These are phyloP conservation scores for Ploettnerulaceae sp. DNA, from an alignment of 2,329 filamentous ascomycete genomes.

Conservation along the genomic window DNA sequence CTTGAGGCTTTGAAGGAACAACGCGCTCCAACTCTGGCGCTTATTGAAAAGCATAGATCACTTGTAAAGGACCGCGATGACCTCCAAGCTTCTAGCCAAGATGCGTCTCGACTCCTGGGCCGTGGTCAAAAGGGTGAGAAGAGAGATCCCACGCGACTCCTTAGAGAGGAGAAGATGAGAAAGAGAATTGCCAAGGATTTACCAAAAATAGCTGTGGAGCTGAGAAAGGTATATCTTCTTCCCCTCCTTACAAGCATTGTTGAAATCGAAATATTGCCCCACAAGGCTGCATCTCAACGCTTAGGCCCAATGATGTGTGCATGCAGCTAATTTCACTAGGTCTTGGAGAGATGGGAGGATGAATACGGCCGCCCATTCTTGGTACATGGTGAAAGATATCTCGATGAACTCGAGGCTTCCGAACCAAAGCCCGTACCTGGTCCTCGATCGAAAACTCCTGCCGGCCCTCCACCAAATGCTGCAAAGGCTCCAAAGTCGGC, in stretches of 20 bases:
- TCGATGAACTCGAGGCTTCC: conserved; percentile 72
- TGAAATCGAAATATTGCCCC: not conserved
- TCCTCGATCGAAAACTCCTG: conserved; percentile 71
- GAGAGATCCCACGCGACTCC: conserved; percentile 86
- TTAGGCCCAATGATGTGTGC: conserved; percentile 2
- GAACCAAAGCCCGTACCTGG: conserved; percentile 56
- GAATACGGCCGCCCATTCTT: conserved; percentile 92
- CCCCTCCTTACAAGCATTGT: not conserved
- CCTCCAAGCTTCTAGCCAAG: conserved; percentile 84
- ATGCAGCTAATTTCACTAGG: conserved; percentile 6
- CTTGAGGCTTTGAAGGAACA: conserved; percentile 81
- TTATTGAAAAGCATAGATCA: conserved; percentile 78
- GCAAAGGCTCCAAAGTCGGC: conserved; percentile 26
- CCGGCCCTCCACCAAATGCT: conserved; percentile 49
- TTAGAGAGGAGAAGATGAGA: conserved; percentile 97
- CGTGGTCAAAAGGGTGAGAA: conserved; percentile 90
- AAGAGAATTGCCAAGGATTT: conserved; percentile 96
- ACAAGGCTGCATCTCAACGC: conserved; percentile 5
- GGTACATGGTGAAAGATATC: conserved; percentile 85
- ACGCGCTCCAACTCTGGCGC: conserved; percentile 73
- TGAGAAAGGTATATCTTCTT: conserved; percentile 51
- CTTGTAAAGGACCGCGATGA: conserved; percentile 84
- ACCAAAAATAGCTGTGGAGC: conserved; percentile 82
- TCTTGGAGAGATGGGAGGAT: conserved; percentile 84
- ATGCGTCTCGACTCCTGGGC: conserved; percentile 87